These are phyloP conservation scores for Aspergillus fumigatus DNA, from an alignment of 2,329 filamentous ascomycete genomes.

Conservation along the genomic window DNA sequence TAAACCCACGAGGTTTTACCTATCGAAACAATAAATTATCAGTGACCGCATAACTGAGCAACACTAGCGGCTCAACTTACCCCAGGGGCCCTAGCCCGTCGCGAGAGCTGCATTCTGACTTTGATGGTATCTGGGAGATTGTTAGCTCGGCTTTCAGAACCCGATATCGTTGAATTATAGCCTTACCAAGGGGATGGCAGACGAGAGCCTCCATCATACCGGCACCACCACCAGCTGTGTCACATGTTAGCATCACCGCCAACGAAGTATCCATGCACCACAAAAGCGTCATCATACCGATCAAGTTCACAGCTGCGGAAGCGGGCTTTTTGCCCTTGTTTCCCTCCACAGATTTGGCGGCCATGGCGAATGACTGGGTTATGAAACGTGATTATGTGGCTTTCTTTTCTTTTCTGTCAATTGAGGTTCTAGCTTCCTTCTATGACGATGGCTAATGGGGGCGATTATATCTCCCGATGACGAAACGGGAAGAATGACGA, in stretches of 20 bases:
- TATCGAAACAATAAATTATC: constrained; percentile 22
- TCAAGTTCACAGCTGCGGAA: constrained; percentile 83
- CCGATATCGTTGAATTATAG: neutral
- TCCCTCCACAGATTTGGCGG: constrained; percentile 54
- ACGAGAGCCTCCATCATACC: constrained; percentile 99
- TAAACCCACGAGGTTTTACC: constrained; percentile 77
- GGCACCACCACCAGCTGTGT: constrained; percentile 82
- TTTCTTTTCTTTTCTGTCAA: constrained; percentile 1
- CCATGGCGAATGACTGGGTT: constrained; percentile 43
- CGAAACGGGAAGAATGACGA: neutral
- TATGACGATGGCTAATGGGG: neutral
- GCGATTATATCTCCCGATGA: neutral
- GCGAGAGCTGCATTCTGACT: constrained; percentile 97
- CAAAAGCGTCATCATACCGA: constrained; percentile 56
- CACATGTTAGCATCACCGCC: constrained; percentile 14
- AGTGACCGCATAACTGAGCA: constrained; percentile 1
- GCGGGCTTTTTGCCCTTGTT: constrained; percentile 68
- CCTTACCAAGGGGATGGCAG: constrained; percentile 84
- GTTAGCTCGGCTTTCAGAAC: constrained; percentile 17
- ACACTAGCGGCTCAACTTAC: constrained; percentile 41
- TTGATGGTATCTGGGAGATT: constrained; percentile 77
- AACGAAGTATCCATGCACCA: neutral
- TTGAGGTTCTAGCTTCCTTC: neutral
- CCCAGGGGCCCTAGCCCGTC: constrained; percentile 75
- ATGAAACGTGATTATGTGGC: neutral